Evolutionary conservation across 768 basidiomycete genomes (phyloP), one percentile per base, ranked within the genome.

Genomic region (Podaxis sp.): DNA sequence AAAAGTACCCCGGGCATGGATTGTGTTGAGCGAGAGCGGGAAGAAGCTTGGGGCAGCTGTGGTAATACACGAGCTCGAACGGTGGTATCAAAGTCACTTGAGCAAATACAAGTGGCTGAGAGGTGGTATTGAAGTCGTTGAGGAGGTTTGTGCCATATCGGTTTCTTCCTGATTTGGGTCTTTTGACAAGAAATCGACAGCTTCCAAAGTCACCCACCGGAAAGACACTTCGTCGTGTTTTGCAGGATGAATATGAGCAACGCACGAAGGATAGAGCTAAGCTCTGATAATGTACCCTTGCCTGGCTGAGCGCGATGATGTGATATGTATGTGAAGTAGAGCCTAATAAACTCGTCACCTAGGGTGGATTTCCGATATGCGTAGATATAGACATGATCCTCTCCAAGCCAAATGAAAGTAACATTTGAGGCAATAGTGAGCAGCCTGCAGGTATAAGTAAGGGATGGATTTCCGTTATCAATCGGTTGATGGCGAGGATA

Each of bases 161-260:
- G 63, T 46, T 46, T 19, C 44, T 13, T 46, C 17, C 44, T 33
- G 33, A 33, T 22, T 51, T 51, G 26, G 49, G 3, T 49, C 13
- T 51, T 9, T 24, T 51, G 24, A 51, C 49, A 5, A 24, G 26
- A 12, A 17, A 5, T 8, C 2, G 9, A 51, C 26, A 89, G 89
- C 86, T 92, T 51, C 91, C 90, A 1, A 92, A 90, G 67, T 83
- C 82, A 0, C 87, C 87, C 0, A 90, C 88, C 4, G 91, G 91
- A 1, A 92, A 93, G 75, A 82, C 84, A 1, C 71, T 92, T 52
- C 80, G 89, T 6, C 77, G 89, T 19, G 76, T 81, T 2, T 71
- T 93, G 60, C 84, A 86, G 61, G 88, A 89, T 12, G 75, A 74
- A 44, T 83, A 87, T 67, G 87, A 89, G 69, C 68, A 70, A 57